Conservation (phyloP, 2,329 filamentous ascomycete genomes). For the Fonsecaea monophora region DNA sequence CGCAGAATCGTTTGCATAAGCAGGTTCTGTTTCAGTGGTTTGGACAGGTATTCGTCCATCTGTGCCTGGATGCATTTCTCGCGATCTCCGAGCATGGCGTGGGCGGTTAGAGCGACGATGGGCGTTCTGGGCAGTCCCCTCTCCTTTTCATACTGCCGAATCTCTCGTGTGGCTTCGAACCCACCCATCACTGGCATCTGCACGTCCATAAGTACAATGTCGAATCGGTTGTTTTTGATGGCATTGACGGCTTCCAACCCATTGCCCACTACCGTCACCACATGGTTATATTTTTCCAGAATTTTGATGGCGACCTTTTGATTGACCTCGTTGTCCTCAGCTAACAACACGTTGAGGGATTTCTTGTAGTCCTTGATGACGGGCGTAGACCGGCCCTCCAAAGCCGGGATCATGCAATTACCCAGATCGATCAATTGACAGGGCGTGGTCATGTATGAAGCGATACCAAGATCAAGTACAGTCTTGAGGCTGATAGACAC, state of each 20-base stretch:
- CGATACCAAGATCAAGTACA: conserved; percentile 91
- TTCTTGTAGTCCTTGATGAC: conserved; percentile 91
- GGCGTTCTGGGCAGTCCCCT: conserved; percentile 82
- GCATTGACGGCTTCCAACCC: conserved; percentile 93
- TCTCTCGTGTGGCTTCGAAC: conserved; percentile 96
- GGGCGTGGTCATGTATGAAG: conserved; percentile 98
- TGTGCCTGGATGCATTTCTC: conserved; percentile 98
- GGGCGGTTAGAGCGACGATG: conserved; percentile 94
- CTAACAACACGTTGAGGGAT: conserved; percentile 92
- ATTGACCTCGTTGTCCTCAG: conserved; percentile 97
- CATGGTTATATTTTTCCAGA: conserved; percentile 86
- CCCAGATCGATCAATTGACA: conserved; percentile 92
- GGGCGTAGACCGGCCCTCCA: conserved; percentile 91
- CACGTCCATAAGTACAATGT: conserved; percentile 98
- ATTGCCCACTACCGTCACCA: conserved; percentile 81
- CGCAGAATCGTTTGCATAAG: conserved; percentile 98
- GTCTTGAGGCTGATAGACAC: conserved; percentile 93
- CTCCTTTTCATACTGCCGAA: conserved; percentile 89
- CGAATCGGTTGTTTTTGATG: conserved; percentile 88
- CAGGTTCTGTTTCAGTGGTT: conserved; percentile 94
- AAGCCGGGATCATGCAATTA: conserved; percentile 92
- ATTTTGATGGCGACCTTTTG: conserved; percentile 96
- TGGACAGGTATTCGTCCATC: conserved; percentile 99
- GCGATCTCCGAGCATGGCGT: conserved; percentile 97
- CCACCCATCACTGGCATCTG: conserved; percentile 99